Base-by-base conservation (phyloP, 768 basidiomycete genomes). In the Aureoboletus auriporus region DNA sequence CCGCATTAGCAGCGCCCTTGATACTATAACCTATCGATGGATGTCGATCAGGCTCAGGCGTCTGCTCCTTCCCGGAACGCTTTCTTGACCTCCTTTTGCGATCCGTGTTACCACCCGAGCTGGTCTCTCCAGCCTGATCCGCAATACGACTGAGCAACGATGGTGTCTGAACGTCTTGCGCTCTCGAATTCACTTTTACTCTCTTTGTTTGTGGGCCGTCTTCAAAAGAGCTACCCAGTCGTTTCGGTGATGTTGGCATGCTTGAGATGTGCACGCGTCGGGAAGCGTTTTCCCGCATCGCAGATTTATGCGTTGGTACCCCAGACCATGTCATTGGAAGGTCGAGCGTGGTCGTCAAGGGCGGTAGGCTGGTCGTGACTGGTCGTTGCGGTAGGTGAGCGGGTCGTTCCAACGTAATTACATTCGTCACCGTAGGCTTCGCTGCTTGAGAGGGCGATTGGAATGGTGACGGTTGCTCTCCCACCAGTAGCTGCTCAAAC, bases 1-100 rank as follows among this genome's bases (percentile, higher is more conserved):
- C 20, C 20, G 56, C 65, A 39, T 46, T 70, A 39, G 79, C 79
- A 23, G 79, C 79, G 43, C 79, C 79, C 55, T 74, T 78, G 54
- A 81, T 81, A 53, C 75, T 79, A 52, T 65, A 75, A 35, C 76
- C 78, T n/a, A 67, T 69, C 36, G 62, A 59, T 10, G 72, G 71
- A 53, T 56, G 57, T 49, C 61, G 65, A 57, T 70, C 65, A 45
- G 58, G 58, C 39, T 67, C 65, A 36, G 58, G 52, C 36, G 62
- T 59, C 28, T 39, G 50, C 39, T 55, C 60, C 52, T 43, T 60
- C 28, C 54, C 52, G n/a, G 34, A 6, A 17, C 60, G 54, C 34
- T 55, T 66, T 39, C 30, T 54, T 38, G 9, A 12, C 12, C 57
- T 54, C 42, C 8, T 60, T 41, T 44, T 64, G 33, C 51, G 61